Evolutionary conservation across 1,139 yeast species (phyloP), one percentile per base, ranked within the genome.

Genomic region (Dujonia santamariae): DNA sequence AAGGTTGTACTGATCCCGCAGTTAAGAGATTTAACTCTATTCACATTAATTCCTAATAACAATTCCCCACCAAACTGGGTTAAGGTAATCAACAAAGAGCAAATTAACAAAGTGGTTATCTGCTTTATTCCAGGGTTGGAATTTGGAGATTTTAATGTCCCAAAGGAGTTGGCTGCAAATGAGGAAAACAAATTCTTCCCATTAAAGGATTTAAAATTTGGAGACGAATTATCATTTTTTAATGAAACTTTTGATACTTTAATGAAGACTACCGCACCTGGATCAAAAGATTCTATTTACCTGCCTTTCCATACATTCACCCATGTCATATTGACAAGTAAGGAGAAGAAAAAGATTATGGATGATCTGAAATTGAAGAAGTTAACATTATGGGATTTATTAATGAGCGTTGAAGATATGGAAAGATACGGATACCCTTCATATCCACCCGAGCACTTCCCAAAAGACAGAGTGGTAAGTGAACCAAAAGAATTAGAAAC

Each of bases 101-200:
- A 22, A 14, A 23, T 37, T 5, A 54, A 65, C 17, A 75, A 75
- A 36, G 72, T 82, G 3, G 79, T 85, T 1, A 62, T 78, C n/a
- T 60, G 86, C 9, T 61, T 80, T 37, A 71, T 78, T 3, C 87
- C 92, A 0, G 95, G 95, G 0, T 51, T 87, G 3, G 66, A 71
- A n/a, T 55, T 65, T 4, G 53, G 54, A 3, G 68, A 67, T 36
- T 43, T 32, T 32, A 29, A 36, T 25, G 8, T 18, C 19, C 21
- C 14, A 26, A 9, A 30, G 7, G 12, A 22, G 25, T 11, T 11
- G 9, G 15, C 7, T 6, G 16, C 28, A 26, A 15, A n/a, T 13
- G 12, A 5, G 4, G 21, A 27, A 18, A 21, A 27, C 8, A 21
- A 21, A 11, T 11, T 7, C 7, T 4, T 9, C 16, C 11, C 6